Conservation (phyloP, 768 basidiomycete species). For the Leucosporidium yakuticum region DNA sequence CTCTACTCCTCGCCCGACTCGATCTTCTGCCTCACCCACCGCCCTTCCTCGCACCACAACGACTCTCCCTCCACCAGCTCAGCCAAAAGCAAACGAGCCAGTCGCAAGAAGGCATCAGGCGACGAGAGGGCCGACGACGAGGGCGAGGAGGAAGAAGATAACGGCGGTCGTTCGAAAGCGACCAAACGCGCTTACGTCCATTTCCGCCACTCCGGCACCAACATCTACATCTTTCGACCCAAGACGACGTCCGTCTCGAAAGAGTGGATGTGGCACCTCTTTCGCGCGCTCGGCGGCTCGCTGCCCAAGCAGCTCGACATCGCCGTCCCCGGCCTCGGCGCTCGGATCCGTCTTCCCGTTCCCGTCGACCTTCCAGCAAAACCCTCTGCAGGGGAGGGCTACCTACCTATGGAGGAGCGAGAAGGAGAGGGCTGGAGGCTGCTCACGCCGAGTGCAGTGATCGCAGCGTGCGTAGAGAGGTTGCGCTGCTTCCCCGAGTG, state of each 20-base stretch:
- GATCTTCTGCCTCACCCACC: constrained; percentile 56
- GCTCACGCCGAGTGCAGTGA: constrained; percentile 59
- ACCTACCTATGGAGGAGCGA: constrained; percentile 3
- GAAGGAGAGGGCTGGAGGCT: constrained; percentile 48
- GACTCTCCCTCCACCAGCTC: constrained; percentile 37
- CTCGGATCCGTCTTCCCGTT: constrained; percentile 41
- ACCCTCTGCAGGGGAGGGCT: not conserved
- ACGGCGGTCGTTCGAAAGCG: constrained; percentile 25
- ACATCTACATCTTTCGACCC: constrained; percentile 78
- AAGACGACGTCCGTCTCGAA: constrained; percentile 69
- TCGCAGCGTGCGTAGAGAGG: constrained; percentile 57
- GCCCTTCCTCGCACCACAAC: not conserved
- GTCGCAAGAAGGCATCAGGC: constrained; percentile 40
- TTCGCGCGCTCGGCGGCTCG: constrained; percentile 66
- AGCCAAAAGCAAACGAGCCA: constrained; percentile 44
- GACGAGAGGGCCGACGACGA: constrained; percentile 35
- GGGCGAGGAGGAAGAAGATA: constrained; percentile 28
- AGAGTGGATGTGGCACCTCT: constrained; percentile 87
- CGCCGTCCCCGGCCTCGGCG: constrained; percentile 55
- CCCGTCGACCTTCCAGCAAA: constrained; percentile 10
- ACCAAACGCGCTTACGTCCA: constrained; percentile 51
- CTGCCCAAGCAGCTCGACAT: constrained; percentile 68
- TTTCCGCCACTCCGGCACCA: constrained; percentile 58
- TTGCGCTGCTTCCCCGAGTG: constrained; percentile 58
- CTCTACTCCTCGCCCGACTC: constrained; percentile 82